Evolutionary conservation across 2,329 filamentous ascomycete species (phyloP).

Genomic region (Trichoderma pleuroti): DNA sequence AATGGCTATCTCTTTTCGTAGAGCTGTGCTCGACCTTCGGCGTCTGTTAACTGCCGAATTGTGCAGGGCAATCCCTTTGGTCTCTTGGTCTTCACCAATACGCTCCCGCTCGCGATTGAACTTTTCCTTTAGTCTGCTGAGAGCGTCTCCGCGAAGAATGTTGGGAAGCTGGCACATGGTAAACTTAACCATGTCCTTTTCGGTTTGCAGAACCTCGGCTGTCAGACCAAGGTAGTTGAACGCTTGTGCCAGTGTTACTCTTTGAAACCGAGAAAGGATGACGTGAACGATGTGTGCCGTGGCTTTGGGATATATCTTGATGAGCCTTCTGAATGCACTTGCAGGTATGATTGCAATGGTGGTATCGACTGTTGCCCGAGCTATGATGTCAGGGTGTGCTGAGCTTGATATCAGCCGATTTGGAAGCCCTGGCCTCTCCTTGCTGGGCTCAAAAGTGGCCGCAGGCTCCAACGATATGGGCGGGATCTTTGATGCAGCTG

Average conservation of each 20-base stretch:
- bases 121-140: conserved; percentile 87
- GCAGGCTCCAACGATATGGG: conserved; percentile 66
- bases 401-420: conserved; percentile 61
- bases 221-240: conserved; percentile 92
- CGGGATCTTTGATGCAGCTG: conserved; percentile 56
- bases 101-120: conserved; percentile 82
- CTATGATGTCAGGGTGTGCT: conserved; percentile 93
- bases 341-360: conserved; percentile 98
- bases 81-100: conserved; percentile 71
- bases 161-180: conserved; percentile 90
- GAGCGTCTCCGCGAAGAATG: conserved; percentile 75
- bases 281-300: conserved; percentile 98
- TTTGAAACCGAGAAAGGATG: conserved; percentile 87
- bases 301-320: conserved; percentile 90
- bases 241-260: conserved; percentile 90
- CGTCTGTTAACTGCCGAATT: conserved; percentile 66
- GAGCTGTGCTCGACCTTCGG: conserved; percentile 66
- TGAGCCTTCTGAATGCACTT: conserved; percentile 88
- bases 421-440: conserved; percentile 37
- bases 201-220: conserved; percentile 85
- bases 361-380: conserved; percentile 91
- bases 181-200: conserved; percentile 90
- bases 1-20: conserved; percentile 76
- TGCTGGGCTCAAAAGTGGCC: conserved; percentile 28
- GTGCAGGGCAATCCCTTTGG: conserved; percentile 90